These are phyloP conservation scores for Rhodotorula sp. DNA, from an alignment of 1,284 basidiomycete species.

Conservation along the genomic window DNA sequence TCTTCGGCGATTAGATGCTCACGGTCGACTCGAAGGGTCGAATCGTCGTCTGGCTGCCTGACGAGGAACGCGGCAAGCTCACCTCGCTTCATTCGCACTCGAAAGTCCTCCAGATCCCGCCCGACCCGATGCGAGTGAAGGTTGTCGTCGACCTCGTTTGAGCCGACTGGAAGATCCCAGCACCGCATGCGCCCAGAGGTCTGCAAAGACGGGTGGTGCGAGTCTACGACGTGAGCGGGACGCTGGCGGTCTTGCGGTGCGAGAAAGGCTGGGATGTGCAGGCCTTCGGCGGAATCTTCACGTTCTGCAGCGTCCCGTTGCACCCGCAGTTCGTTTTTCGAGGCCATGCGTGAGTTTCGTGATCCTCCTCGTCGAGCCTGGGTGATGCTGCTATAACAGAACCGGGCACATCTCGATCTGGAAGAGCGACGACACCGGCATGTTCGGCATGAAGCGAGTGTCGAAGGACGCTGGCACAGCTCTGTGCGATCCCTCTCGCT, in stretches of 20 bases:
- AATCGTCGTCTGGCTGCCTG: constrained; percentile 21
- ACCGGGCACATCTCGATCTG: constrained; percentile 74
- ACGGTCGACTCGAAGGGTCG: constrained; percentile 19
- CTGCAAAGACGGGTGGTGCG: not conserved
- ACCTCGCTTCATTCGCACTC: constrained; percentile 10
- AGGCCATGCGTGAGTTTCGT: constrained; percentile 71
- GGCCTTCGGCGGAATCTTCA: constrained; percentile 68
- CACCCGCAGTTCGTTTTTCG: constrained; percentile 67
- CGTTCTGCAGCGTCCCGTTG: constrained; percentile 70
- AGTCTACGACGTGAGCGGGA: constrained; percentile 4
- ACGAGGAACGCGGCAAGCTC: not conserved
- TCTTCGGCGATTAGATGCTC: not conserved
- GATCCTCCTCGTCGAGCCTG: too few relatives aligned
- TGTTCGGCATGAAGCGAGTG: constrained; percentile 41
- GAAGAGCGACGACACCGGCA: constrained; percentile 48
- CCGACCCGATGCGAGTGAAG: not conserved
- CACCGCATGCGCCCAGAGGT: not conserved
- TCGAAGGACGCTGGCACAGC: constrained; percentile 2
- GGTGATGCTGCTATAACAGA: not conserved
- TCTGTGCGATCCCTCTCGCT: constrained; percentile 54
- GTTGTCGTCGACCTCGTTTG: constrained; percentile 1
- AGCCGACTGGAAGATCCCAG: not conserved
- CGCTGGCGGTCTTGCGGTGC: not conserved
- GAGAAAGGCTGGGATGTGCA: constrained; percentile 4
- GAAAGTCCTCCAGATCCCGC: constrained; percentile 4